phyloP scores from a whole-genome alignment of 108 stramenopile species.

The Cyclotella atomus region DNA sequence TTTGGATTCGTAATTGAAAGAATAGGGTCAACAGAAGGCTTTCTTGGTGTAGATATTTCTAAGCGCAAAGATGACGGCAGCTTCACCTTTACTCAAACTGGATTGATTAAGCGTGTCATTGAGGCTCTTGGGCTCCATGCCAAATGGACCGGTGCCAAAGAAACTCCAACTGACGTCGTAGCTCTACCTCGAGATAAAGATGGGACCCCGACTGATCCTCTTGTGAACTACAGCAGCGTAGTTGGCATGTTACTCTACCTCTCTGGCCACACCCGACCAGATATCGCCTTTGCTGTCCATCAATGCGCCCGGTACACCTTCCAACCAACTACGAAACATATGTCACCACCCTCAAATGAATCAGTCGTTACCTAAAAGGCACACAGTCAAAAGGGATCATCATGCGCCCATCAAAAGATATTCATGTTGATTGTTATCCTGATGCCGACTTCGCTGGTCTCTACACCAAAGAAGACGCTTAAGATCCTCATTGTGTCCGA shows the following conservation, averaged over 20 bases:
- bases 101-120: no score
- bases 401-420: conserved; percentile 12
- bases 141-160: not conserved
- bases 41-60: conserved; percentile 54
- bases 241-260: conserved; percentile 61
- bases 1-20: not conserved
- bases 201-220: conserved; percentile 7
- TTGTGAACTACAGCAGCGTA: conserved; percentile 18
- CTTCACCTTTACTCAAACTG: conserved; percentile 44
- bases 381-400: conserved; percentile 28
- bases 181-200: conserved; percentile 15
- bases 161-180: not conserved
- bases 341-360: not conserved
- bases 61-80: conserved; percentile 9
- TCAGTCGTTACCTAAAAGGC: conserved; percentile 7
- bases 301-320: no score
- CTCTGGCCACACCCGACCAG: conserved; percentile 14
- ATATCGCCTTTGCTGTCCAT: no score
- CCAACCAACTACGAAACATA: not conserved
- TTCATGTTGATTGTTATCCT: conserved; percentile 50
- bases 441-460: no score
- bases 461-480: no score
- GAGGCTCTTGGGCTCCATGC: not conserved
- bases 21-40: conserved; percentile 5
- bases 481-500: no score